Base-by-base conservation (phyloP, 306 rosid genomes). In the Erythrophleum fordii region DNA sequence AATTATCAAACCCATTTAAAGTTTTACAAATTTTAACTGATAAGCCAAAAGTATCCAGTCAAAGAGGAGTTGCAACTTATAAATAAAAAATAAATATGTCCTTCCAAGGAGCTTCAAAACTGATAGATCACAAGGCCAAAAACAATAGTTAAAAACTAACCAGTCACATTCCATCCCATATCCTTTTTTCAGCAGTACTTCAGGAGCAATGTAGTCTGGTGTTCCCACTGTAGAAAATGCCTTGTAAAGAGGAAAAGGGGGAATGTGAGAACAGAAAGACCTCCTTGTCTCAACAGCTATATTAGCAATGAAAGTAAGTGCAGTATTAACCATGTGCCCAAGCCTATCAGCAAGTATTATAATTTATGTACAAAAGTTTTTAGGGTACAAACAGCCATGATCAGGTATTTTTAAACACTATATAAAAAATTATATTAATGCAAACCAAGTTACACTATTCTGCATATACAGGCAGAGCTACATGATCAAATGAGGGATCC, bases 141-240 rank as follows among this genome's bases (percentile, higher is more conserved):
- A 88, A 55, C 51, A 65, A 45, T 52, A 77, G 52, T 71, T 66
- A 73, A 79, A 85, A 78, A 86, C 97, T 87, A 80, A 95, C 99
- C 99, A 95, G 84, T 95, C 99, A 42, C 99, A 95, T 86, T 95
- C 99, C 98, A 95, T 95, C 78, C 99, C 99, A 83, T 95, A 95
- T 91, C 99, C 99, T 81, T 95, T 95, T 80, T 95, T 95, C 88
- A 93, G 58, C 70, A 93, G 83, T 62, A 95, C 99, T 90, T 95
- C 99, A 77, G 99, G 99, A 76, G 99, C 99, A 84, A 95, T 95
- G 85, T 95, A 95, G 79, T 95, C 99, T 3, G 99, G 98, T 61
- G 99, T 95, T 84, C 99, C 99, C 78, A 95, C 99, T 25, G 99
- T 95, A 82, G 99, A 93, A 88, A 95, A 95, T 80, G 99, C 99